phyloP scores from a whole-genome alignment of 345 rosid species.

The Tarenaya hassleriana region DNA sequence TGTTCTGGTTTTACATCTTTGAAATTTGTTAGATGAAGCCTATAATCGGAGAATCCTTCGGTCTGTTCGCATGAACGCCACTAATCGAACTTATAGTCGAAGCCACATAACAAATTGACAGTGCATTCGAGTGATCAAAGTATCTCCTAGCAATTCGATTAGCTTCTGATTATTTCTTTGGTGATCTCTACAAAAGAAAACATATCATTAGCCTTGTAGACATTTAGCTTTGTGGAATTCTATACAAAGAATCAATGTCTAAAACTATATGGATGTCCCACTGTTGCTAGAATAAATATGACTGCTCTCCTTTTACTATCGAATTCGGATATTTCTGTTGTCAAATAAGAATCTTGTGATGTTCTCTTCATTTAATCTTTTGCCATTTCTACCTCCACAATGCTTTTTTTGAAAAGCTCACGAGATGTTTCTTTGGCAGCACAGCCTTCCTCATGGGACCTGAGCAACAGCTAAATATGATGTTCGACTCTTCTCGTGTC shows the following conservation, averaged over 20 bases:
- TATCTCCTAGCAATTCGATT: not conserved
- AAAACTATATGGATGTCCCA: not conserved
- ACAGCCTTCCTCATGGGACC: constrained; percentile 91
- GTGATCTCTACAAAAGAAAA: not conserved
- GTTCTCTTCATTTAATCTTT: not conserved
- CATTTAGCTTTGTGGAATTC: not conserved
- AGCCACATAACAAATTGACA: not conserved
- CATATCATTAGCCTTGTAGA: not conserved
- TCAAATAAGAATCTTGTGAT: constrained; percentile 1
- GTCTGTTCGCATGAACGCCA: not conserved
- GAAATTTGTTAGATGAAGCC: too few relatives aligned
- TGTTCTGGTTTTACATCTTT: too few relatives aligned
- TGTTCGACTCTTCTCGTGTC: constrained; percentile 70
- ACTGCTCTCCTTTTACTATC: too few relatives aligned
- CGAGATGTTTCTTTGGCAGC: constrained; percentile 55
- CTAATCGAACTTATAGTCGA: not conserved
- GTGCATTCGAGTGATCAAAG: not conserved
- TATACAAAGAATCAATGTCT: not conserved
- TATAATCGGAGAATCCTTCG: too few relatives aligned
- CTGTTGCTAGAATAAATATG: too few relatives aligned
- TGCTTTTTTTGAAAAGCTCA: constrained; percentile 6
- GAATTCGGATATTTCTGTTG: too few relatives aligned
- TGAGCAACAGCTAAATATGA: constrained; percentile 70
- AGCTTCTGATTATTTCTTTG: too few relatives aligned
- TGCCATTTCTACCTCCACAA: not conserved